A percentile compares a stretch with the other conserved stretches of the same genome.
phyloP scores from a whole-genome alignment of 1,284 basidiomycete species.

The Xerocomus tenax region DNA sequence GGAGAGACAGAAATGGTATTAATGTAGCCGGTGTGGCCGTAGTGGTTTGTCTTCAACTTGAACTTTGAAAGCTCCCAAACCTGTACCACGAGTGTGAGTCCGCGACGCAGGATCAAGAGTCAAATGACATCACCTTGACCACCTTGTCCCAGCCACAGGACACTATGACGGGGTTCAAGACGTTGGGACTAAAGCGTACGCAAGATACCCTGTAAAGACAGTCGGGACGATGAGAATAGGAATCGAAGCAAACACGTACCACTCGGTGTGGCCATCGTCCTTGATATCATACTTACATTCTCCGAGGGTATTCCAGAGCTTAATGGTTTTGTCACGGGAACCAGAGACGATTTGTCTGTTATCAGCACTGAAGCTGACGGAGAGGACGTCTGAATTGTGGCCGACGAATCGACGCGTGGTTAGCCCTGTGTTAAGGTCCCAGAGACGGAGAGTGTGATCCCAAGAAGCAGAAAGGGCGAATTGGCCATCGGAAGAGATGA shows the following conservation, averaged over 20 bases:
- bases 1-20: conserved; percentile 98
- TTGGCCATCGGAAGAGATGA: conserved; percentile 97
- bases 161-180: conserved; percentile 96
- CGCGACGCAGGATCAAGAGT: conserved; percentile 46
- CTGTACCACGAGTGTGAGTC: conserved; percentile 38
- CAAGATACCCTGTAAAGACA: conserved; percentile 78
- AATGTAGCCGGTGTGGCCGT: conserved; percentile 98
- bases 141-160: conserved; percentile 99
- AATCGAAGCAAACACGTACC: conserved; percentile 44
- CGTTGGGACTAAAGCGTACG: conserved; percentile 98
- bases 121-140: conserved; percentile 80
- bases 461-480: conserved; percentile 99
- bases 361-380: conserved; percentile 95
- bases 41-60: conserved; percentile 99
- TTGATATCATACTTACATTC: conserved; percentile 99
- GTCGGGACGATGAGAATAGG: neutral
- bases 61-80: conserved; percentile 99
- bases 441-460: conserved; percentile 99
- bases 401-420: conserved; percentile 97
- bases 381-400: conserved; percentile 95
- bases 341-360: conserved; percentile 99
- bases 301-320: conserved; percentile 99
- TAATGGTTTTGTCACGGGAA: conserved; percentile 94
- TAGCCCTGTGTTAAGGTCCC: conserved; percentile 93
- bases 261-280: conserved; percentile 95